A percentile compares a stretch with the other conserved stretches of the same genome.
Evolutionary conservation across 257 asterid species (phyloP).

Genomic region (Jacaranda copaia): DNA sequence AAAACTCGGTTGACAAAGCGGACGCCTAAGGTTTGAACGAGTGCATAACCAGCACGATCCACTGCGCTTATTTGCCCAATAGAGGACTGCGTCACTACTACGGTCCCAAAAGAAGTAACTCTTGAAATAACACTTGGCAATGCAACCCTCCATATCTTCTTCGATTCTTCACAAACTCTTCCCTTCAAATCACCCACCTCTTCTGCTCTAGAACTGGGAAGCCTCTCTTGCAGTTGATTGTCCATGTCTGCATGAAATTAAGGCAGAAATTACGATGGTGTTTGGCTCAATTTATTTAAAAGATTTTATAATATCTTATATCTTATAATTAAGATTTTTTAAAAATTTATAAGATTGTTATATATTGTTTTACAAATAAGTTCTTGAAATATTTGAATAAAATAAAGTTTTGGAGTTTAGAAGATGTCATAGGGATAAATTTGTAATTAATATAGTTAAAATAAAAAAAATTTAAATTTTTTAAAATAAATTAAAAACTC

Average conservation of each 20-base stretch:
- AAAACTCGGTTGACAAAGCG: slow-evolving; percentile 75
- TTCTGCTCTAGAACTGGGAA: slow-evolving; percentile 49
- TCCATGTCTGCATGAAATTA: slow-evolving; percentile 58
- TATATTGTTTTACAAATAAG: too few species aligned
- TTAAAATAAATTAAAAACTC: too few species aligned
- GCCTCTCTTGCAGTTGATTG: slow-evolving; percentile 49
- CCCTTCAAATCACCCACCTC: slow-evolving; percentile 55
- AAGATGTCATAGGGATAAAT: too few species aligned
- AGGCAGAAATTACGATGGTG: not conserved
- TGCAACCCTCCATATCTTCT: slow-evolving; percentile 90
- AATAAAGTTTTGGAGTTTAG: too few species aligned
- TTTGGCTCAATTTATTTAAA: too few species aligned
- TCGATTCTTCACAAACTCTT: slow-evolving; percentile 62
- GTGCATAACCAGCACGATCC: slow-evolving; percentile 83
- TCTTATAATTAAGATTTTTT: not conserved
- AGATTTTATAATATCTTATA: not conserved
- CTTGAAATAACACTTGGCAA: slow-evolving; percentile 78
- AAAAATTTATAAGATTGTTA: not conserved
- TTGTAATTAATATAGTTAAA: too few species aligned
- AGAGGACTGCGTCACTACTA: slow-evolving; percentile 77
- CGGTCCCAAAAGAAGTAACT: slow-evolving; percentile 68
- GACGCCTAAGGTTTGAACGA: slow-evolving; percentile 73
- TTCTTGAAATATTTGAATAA: not conserved
- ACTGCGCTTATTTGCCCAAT: slow-evolving; percentile 64
- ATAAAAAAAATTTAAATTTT: too few species aligned